A percentile compares a stretch with the other conserved stretches of the same genome.
Conservation (phyloP, 2,329 filamentous ascomycete species). For the Pseudogymnoascus sp. region DNA sequence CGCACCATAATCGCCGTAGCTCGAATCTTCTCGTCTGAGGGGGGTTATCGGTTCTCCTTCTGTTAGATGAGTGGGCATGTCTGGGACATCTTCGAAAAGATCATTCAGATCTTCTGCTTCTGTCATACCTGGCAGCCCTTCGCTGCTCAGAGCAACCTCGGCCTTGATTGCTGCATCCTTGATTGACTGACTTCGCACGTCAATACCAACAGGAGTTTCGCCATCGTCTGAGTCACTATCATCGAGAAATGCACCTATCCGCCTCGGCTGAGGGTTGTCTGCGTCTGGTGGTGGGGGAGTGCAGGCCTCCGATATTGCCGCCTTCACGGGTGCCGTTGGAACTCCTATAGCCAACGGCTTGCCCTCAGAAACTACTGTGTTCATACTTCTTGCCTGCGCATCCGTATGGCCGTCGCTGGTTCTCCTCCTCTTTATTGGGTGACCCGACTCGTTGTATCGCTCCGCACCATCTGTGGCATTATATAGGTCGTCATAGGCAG, state of each 20-base stretch:
- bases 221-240: constrained; percentile 54
- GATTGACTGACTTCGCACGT: constrained; percentile 9
- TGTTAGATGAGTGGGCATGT: constrained; percentile 14
- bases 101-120: constrained; percentile 12
- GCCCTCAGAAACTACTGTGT: not conserved
- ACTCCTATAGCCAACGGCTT: not conserved
- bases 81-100: constrained; percentile 15
- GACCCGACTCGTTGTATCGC: constrained; percentile 33
- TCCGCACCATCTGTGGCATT: constrained; percentile 17
- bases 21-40: constrained; percentile 42
- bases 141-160: constrained; percentile 14
- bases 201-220: constrained; percentile 13
- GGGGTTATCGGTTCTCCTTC: constrained; percentile 28
- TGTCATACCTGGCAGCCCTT: constrained; percentile 12
- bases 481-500: constrained; percentile 22
- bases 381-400: not conserved
- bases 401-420: constrained; percentile 15
- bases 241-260: constrained; percentile 57
- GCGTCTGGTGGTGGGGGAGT: constrained; percentile 16
- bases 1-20: constrained; percentile 40
- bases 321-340: constrained; percentile 13
- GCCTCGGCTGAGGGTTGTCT: constrained; percentile 24
- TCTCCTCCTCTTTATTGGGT: constrained; percentile 36
- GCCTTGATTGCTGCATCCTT: constrained; percentile 15
- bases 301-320: constrained; percentile 9